Evolutionary conservation across 2,329 filamentous ascomycete species (phyloP), one percentile per base, ranked within the genome.

Genomic region (Chlorencoelia australis): DNA sequence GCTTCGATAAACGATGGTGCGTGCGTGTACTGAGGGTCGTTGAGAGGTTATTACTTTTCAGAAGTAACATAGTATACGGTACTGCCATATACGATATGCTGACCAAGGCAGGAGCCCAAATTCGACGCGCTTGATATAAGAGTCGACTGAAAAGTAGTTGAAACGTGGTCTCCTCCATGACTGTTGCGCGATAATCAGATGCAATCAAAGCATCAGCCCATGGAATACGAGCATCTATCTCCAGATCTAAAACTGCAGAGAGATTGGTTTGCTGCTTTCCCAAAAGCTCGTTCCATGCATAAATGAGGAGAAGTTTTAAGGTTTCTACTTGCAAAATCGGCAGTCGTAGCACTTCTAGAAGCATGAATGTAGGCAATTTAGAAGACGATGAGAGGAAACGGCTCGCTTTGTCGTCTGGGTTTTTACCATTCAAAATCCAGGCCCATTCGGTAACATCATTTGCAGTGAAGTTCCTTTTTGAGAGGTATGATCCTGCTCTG

Each of bases 361-460:
- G 37, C 3, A 59, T 18, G 35, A 57, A 51, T 5, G 30, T 19
- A 11, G 53, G 54, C 15, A 41, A 39, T 7, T 32, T 15, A 4
- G 33, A 28, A 13, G 28, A 13, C 4, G 33, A 18, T 2, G 47
- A 44, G 13, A 51, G 27, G 22, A 56, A 48, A 17, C 50, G 45
- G n/a, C 48, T 15, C 4, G 43, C 43, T 35, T 41, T 50, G 20
- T 40, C 40, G 16, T 53, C 45, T n/a, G 42, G 16, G 28, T 28
- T 19, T 7, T 41, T 24, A 19, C 37, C 46, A 5, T 43, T 37
- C 2, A 57, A 11, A 32, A 57, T 44, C 41, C 48, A 51, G 18
- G 43, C 44, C 54, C 55, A 59, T 20, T 37, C n/a, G 2, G 37
- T 24, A 15, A 58, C 34, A 44, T 59, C 51, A 16, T 40, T 13